Evolutionary conservation across 1,284 basidiomycete genomes (phyloP), one percentile per base, ranked within the genome.

Genomic region (Cutaneotrichosporon mucoides): DNA sequence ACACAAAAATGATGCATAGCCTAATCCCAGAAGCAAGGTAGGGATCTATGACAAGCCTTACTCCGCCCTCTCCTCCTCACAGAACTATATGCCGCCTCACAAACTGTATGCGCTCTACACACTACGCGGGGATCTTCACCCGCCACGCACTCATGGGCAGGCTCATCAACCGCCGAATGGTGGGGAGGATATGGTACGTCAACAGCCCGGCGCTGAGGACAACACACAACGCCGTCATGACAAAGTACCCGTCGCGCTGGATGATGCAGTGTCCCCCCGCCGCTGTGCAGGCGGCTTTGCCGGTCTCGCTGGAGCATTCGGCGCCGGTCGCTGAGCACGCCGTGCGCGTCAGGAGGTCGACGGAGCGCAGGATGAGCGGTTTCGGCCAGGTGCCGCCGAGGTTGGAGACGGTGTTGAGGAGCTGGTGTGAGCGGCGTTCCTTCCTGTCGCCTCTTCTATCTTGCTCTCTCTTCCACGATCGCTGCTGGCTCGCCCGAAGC

Each of bases 361-460:
- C 90, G 7, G 89, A 88, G 85, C 69, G 67, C 8, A 75, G 70
- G 56, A 75, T 69, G 37, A 78, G 66, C 0, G 76, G 75, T 59
- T 66, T 64, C 2, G 96, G 96, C 94, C 94, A 98, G 1, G 96
- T 99, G 7, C 96, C 96, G 55, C 96, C 96, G 61, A 99, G 84
- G 74, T 99, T 99, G 24, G 89, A 88, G 66, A 98, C 92, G 6
- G 96, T 99, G 76, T 98, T 97, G 58, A 99, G 80, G 38, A 99
- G 82, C 89, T 94, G 33, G 15, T 15, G 46, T 50, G n/a, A n/a
- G n/a, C n/a, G n/a, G n/a, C n/a, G n/a, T n/a, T n/a, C n/a, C n/a
- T n/a, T n/a, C n/a, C n/a, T n/a, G n/a, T n/a, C n/a, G n/a, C n/a
- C n/a, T n/a, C n/a, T n/a, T n/a, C n/a, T n/a, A n/a, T n/a, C n/a